phyloP scores from a whole-genome alignment of 2,329 filamentous ascomycete species.

The Aspergillus fischeri region DNA sequence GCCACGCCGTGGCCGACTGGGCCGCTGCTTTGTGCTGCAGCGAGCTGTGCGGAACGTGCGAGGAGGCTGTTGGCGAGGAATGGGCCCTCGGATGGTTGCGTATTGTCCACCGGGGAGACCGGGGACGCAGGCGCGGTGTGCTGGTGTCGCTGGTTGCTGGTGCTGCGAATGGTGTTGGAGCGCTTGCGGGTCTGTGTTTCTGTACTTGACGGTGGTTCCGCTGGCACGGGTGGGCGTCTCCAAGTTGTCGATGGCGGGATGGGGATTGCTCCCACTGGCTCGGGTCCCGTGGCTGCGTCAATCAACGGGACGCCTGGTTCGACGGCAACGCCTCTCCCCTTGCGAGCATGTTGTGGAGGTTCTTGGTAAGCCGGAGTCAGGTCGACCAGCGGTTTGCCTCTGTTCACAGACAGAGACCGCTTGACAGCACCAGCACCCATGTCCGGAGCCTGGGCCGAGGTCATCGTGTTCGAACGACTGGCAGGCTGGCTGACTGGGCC shows the following conservation, averaged over 20 bases:
- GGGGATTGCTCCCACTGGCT: constrained; percentile 29
- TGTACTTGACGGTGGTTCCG: constrained; percentile 8
- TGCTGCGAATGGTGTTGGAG: constrained; percentile 33
- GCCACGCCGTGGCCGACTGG: constrained; percentile 36
- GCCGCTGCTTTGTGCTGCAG: constrained; percentile 15
- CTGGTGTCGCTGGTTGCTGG: constrained; percentile 14
- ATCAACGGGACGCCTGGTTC: constrained; percentile 37
- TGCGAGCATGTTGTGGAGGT: constrained; percentile 46
- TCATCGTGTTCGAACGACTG: constrained; percentile 34
- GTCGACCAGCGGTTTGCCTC: constrained; percentile 62
- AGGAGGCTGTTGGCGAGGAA: constrained; percentile 39
- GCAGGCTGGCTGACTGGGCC: constrained; percentile 15
- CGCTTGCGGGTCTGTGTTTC: constrained; percentile 23
- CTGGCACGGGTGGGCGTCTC: constrained; percentile 28
- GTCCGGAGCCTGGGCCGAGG: constrained; percentile 21
- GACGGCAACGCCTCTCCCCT: constrained; percentile 42
- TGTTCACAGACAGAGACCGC: constrained; percentile 43
- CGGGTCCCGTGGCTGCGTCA: constrained; percentile 40
- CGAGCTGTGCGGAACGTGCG: constrained; percentile 21
- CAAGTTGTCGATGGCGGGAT: constrained; percentile 39
- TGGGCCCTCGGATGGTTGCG: constrained; percentile 14
- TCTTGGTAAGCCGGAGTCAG: constrained; percentile 63
- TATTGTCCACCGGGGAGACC: constrained; percentile 7
- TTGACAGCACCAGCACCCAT: constrained; percentile 33
- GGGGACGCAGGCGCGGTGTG: constrained; percentile 8